Base-by-base conservation (phyloP, 495 filamentous ascomycete species). In the Penicillium flavigenum region DNA sequence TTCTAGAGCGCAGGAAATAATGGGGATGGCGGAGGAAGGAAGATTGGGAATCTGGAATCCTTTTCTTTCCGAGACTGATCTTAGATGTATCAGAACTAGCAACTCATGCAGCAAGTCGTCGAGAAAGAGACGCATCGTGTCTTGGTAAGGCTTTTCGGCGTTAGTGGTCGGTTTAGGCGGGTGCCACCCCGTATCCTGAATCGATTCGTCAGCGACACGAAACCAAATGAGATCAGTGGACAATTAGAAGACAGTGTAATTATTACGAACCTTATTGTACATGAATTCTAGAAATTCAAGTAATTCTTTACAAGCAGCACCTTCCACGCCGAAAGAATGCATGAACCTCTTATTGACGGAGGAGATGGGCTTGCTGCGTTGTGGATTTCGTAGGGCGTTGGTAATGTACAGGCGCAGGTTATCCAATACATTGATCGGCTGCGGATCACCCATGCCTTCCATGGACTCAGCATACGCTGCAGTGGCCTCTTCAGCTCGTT, bases 261-360 rank as follows among this genome's bases (percentile, higher is more conserved):
- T 12, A 20, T 22, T 5, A 67, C 66, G 20, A 59, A 80, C 79
- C 66, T 73, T 68, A 26, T 43, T 29, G 24, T 65, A 63, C 24
- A 59, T 63, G 62, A 92, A 93, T 4, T 82, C 87, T 4, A 92
- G 68, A 38, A 81, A 84, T 47, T 77, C 76, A 36, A 92, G 76
- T 34, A 92, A 63, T 32, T 80, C 72, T 54, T 82, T 74, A 65
- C 88, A 89, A 17, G 83, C 77, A 24, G 70, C 72, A 24, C 76
- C 76, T 27, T 76, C 70, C 11, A 75, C 54, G 14, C 89, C 88
- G 66, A 92, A 88, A 41, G 84, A 81, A 14, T 86, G 75, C 50
- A 82, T 74, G 62, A 90, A 95, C 16, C 80, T 81, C 68, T 90
- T 92, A 71, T 92, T 92, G 8, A 81, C 71, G 14, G 79, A 77